A percentile compares a stretch with the other conserved stretches of the same genome.
Conservation (phyloP, 345 rosid genomes). For the Nephelium lappaceum region DNA sequence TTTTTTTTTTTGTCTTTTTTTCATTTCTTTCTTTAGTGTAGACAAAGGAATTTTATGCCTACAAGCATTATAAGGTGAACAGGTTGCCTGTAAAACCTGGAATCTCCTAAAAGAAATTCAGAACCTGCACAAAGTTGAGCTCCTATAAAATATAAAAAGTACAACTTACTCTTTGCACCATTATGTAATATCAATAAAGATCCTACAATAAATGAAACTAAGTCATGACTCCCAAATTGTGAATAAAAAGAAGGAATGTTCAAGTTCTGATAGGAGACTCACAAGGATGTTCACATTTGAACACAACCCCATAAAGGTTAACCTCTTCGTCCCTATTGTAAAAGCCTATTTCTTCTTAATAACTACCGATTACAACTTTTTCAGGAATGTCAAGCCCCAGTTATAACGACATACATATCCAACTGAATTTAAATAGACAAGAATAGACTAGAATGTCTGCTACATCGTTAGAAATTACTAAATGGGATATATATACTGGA, state of each 20-base stretch:
- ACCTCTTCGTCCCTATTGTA: background rate
- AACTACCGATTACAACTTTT: background rate
- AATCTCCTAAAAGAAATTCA: background rate
- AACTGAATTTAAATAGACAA: no score
- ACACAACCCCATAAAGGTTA: background rate
- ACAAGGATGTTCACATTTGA: background rate
- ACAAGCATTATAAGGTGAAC: background rate
- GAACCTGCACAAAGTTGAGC: background rate
- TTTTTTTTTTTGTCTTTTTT: no score
- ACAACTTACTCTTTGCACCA: background rate
- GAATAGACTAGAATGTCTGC: no score
- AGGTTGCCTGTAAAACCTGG: background rate
- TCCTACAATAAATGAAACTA: background rate
- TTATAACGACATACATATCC: background rate
- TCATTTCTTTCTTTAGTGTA: background rate
- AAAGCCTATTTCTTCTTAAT: background rate
- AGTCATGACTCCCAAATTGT: background rate
- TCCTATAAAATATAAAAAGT: background rate
- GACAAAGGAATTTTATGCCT: background rate
- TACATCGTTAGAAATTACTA: no score
- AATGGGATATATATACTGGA: no score
- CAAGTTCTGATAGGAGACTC: background rate
- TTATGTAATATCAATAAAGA: no score
- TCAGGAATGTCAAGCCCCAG: background rate
- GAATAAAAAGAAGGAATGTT: background rate